Evolutionary conservation across 2,329 filamentous ascomycete species (phyloP).

Genomic region (Aspergillus flavus): DNA sequence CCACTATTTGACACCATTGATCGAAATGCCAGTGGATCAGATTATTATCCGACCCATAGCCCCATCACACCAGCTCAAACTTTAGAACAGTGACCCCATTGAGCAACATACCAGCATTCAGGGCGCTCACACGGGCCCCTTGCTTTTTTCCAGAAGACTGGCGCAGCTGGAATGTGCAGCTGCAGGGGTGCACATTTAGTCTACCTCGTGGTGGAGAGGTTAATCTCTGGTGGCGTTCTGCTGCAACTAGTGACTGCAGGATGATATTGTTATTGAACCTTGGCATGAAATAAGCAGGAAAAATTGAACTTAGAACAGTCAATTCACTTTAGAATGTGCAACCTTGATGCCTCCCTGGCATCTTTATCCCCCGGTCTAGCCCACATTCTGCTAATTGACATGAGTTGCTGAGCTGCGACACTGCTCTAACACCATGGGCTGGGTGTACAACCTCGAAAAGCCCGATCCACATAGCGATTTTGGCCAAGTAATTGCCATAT

Average conservation of each 20-base stretch:
- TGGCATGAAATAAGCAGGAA: background rate
- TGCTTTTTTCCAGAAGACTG: background rate
- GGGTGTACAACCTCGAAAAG: conserved; percentile 32
- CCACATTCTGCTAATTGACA: background rate
- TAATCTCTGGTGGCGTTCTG: background rate
- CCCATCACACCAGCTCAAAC: background rate
- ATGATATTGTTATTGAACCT: background rate
- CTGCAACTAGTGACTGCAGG: background rate
- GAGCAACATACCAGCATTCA: background rate
- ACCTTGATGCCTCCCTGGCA: background rate
- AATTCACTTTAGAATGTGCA: background rate
- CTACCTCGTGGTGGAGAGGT: background rate
- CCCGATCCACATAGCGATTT: conserved; percentile 26
- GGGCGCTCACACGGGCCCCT: background rate
- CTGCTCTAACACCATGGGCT: conserved; percentile 25
- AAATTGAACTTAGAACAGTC: background rate
- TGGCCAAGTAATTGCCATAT: conserved; percentile 25
- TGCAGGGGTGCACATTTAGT: background rate
- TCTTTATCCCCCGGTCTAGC: background rate
- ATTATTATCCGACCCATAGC: background rate
- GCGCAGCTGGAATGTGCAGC: background rate
- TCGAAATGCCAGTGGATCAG: background rate
- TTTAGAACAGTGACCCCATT: background rate
- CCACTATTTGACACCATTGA: no score
- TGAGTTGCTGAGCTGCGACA: background rate